Conservation (phyloP, 208 protist genomes). For the Acanthamoeba sp. region DNA sequence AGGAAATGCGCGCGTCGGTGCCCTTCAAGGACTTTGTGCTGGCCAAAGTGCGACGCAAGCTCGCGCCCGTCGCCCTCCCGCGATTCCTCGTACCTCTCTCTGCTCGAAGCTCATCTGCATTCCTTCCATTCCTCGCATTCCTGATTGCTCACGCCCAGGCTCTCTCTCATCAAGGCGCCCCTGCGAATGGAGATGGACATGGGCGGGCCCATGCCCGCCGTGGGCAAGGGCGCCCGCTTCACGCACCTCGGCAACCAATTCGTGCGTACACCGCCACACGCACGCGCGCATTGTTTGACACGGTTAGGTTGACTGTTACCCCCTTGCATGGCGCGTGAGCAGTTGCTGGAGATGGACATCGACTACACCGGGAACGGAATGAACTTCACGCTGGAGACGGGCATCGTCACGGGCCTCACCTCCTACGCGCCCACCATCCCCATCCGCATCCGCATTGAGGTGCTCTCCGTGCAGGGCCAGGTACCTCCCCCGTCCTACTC, state of each 20-base stretch:
- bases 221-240: slow-evolving; percentile 20
- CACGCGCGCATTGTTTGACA: background rate
- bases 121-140: background rate
- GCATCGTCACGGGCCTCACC: background rate
- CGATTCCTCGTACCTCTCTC: background rate
- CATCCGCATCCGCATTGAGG: background rate
- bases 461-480: slow-evolving; percentile 15
- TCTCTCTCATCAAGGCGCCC: background rate
- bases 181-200: slow-evolving; percentile 2
- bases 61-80: background rate
- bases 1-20: slow-evolving; percentile 19
- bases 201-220: background rate
- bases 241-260: slow-evolving; percentile 10
- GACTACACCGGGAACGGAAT: slow-evolving; percentile 10
- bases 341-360: slow-evolving; percentile 37
- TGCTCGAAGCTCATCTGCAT: background rate
- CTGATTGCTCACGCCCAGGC: background rate
- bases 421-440: background rate
- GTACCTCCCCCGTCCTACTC: background rate
- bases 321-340: background rate
- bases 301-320: background rate
- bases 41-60: background rate
- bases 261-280: background rate
- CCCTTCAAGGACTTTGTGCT: slow-evolving; percentile 8
- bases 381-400: background rate